A percentile compares a stretch with the other conserved stretches of the same genome.
Evolutionary conservation across 495 filamentous ascomycete species (phyloP).

Genomic region (Hypoxylon fragiforme): DNA sequence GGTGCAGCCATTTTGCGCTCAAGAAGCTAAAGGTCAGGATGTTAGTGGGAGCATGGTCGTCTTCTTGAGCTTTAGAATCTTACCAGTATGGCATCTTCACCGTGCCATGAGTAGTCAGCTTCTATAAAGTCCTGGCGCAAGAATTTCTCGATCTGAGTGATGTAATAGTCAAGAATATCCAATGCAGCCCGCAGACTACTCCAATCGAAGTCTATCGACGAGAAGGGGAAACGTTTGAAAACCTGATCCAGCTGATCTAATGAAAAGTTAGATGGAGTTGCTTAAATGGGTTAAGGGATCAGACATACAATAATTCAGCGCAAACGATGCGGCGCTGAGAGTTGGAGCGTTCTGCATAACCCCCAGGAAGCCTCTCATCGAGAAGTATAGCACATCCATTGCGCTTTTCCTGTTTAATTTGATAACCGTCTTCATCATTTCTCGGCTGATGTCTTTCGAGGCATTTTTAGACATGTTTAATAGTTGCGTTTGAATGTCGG

Average conservation of each 20-base stretch:
- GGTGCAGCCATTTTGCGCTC: slow-evolving; percentile 43
- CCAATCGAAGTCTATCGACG: slow-evolving; percentile 47
- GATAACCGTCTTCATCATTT: slow-evolving; percentile 46
- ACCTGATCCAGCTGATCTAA: slow-evolving; percentile 49
- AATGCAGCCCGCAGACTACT: slow-evolving; percentile 43
- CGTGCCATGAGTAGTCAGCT: slow-evolving; percentile 35
- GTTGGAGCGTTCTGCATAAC: slow-evolving; percentile 43
- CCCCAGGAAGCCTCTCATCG: slow-evolving; percentile 45
- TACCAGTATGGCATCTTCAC: slow-evolving; percentile 50
- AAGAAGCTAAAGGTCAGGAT: slow-evolving; percentile 29
- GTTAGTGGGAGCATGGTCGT: neutral
- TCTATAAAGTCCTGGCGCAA: slow-evolving; percentile 34
- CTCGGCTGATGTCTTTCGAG: slow-evolving; percentile 41
- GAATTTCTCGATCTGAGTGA: slow-evolving; percentile 43
- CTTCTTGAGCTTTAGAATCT: neutral
- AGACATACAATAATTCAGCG: slow-evolving; percentile 44
- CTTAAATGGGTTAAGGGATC: neutral
- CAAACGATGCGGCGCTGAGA: slow-evolving; percentile 42
- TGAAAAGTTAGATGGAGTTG: slow-evolving; percentile 11
- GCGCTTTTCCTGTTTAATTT: slow-evolving; percentile 49
- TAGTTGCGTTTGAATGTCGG: slow-evolving; percentile 55
- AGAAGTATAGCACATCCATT: slow-evolving; percentile 48
- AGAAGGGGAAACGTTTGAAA: slow-evolving; percentile 46
- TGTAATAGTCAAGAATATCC: slow-evolving; percentile 43
- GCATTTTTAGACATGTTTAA: slow-evolving; percentile 42